Base-by-base conservation (phyloP, 768 basidiomycete species). In the Cyclocybe aegerita region DNA sequence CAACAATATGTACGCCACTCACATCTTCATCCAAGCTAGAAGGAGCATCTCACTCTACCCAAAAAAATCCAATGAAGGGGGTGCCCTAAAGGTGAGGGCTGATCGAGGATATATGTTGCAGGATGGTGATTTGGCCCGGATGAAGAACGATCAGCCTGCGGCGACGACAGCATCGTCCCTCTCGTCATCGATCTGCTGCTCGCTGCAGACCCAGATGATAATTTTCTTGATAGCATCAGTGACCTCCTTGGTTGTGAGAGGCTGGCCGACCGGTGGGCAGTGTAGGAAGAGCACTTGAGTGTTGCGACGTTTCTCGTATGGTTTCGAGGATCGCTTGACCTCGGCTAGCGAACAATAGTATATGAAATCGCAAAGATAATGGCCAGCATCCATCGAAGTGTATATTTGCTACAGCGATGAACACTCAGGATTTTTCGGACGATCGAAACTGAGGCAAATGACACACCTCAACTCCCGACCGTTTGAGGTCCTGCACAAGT, bases 291-390 rank as follows among this genome's bases (percentile, higher is more conserved):
- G 66, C 42, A 90, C 85, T 39, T 76, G 75, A 3, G 72, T 73
- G 36, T 69, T 69, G 12, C 71, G 67, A 17, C 69, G 69, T 49
- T 73, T 73, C 47, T 74, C 75, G 47, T 64, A 61, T 6, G 61
- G 62, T 43, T 76, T 76, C 1, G 70, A 69, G 14, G 65, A 72
- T 3, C 83, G 79, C 60, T 77, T 80, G 23, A 80, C 76, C 62
- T 88, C 87, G 4, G 86, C 85, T 23, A 89, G 75, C 8, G 86
- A 88, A 60, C 85, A 85, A 59, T 86, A 90, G 63, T 85, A 88
- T 52, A 85, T 78, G 64, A 85, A 90, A 68, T 90, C 88, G 62
- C 84, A 87, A 9, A 89, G 67, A 64, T 83, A 90, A 62, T 86
- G 85, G 0, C 87, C 88, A 11, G 86, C 83, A 60, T 90, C 88